Evolutionary conservation across 1,284 basidiomycete species (phyloP), one percentile per base, ranked within the genome.

Genomic region (Malassezia sp.): DNA sequence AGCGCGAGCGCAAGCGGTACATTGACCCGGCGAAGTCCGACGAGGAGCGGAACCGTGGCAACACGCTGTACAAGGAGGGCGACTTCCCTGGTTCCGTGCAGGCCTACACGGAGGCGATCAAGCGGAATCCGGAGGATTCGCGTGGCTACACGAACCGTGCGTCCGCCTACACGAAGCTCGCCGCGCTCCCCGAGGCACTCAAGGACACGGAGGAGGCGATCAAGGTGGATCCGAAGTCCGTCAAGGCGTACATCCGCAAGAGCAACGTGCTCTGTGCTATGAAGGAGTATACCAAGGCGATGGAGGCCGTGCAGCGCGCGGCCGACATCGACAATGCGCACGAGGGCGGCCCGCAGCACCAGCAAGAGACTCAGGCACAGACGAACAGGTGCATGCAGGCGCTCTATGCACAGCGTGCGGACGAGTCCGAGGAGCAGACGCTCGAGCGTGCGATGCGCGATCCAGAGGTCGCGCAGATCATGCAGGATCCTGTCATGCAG

Each of bases 101-200:
- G 74, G 77, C 79, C 32, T 99, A 97, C 74, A 80, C 84, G 11
- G 93, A 99, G 74, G 83, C 87, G 52, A 93, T 97, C 76, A 96
- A 96, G 75, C 83, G 93, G 42, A 82, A 87, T 62, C 93, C 93
- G 32, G 71, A 73, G 26, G 91, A 99, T 67, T 80, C 93, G 9
- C 78, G 84, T 56, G 88, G 85, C 12, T 97, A 93, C 76, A 96
- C 90, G 69, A 99, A 99, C 76, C 82, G 93, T 45, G 87, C 93
- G 14, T 84, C 88, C 24, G 90, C 89, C 17, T 96, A 96, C 74
- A 88, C 84, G 71, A 97, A 97, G 74, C 80, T 99, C 22, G 78
- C 79, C 29, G 93, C 93, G 2, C 73, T 96, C 17, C 85, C 90
- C 9, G 93, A 99, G 71, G 93, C 91, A 1, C 78, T 97, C 65